A percentile compares a stretch with the other conserved stretches of the same genome.
Conservation (phyloP, 2,329 filamentous ascomycete species). For the Colletotrichum aenigma region DNA sequence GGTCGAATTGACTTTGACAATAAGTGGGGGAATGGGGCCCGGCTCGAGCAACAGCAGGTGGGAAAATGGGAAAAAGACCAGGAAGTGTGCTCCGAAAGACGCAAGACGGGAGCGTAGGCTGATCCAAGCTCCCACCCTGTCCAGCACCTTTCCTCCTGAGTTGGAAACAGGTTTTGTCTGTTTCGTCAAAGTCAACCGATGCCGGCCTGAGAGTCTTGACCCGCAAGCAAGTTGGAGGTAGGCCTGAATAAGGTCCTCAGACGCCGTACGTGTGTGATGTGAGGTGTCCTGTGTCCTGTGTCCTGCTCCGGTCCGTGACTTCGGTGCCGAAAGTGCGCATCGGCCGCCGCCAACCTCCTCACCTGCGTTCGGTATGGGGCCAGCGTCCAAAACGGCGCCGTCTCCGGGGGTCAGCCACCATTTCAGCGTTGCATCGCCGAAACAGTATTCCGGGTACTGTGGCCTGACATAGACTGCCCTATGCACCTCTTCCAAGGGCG, state of each 20-base stretch:
- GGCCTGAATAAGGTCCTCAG: background rate
- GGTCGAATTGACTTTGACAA: slow-evolving; percentile 6
- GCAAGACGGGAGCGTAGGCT: background rate
- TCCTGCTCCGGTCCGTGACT: background rate
- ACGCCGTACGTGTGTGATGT: background rate
- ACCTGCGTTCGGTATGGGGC: background rate
- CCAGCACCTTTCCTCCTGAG: background rate
- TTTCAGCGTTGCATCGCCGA: background rate
- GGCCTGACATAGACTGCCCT: background rate
- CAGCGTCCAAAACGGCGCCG: slow-evolving; percentile 3
- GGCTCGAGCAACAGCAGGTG: background rate
- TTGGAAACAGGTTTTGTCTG: background rate
- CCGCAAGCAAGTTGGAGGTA: background rate
- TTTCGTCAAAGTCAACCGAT: background rate
- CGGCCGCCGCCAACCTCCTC: background rate
- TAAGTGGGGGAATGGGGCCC: background rate
- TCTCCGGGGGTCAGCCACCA: background rate
- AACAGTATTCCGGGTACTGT: background rate
- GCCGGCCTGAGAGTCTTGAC: background rate
- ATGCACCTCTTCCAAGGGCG: slow-evolving; percentile 3
- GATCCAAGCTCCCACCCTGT: background rate
- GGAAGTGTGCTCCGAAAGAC: background rate
- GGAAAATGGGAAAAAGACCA: background rate
- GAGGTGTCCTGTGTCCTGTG: background rate
- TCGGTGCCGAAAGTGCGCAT: slow-evolving; percentile 9